Conservation (phyloP, 345 rosid genomes). For the Brassica carinata region DNA sequence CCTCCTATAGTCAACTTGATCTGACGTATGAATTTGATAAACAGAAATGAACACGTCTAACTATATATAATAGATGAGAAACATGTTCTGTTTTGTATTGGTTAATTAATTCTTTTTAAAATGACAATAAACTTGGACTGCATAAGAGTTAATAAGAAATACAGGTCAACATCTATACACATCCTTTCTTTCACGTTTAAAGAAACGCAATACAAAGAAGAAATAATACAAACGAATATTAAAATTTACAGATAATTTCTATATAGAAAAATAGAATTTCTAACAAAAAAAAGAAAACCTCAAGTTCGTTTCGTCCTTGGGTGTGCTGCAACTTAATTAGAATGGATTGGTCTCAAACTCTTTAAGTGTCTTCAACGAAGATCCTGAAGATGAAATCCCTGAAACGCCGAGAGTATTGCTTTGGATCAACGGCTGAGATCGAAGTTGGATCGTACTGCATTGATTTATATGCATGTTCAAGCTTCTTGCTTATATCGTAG, state of each 20-base stretch:
- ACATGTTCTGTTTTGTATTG: too few relatives aligned
- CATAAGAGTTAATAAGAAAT: not conserved
- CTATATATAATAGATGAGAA: too few relatives aligned
- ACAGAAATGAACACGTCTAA: too few relatives aligned
- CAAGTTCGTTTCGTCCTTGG: slow-evolving; percentile 32
- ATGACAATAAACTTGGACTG: not conserved
- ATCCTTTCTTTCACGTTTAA: slow-evolving; percentile 29
- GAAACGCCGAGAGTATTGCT: slow-evolving; percentile 86
- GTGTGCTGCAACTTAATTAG: slow-evolving; percentile 23
- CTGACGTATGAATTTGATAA: too few relatives aligned
- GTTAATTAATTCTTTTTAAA: not conserved
- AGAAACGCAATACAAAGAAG: slow-evolving; percentile 18
- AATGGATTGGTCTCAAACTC: not conserved
- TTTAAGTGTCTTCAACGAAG: slow-evolving; percentile 74
- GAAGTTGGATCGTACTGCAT: slow-evolving; percentile 96
- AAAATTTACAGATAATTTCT: slow-evolving; percentile 36
- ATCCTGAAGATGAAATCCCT: slow-evolving; percentile 82
- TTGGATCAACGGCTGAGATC: slow-evolving; percentile 98
- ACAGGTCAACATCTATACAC: slow-evolving; percentile 37
- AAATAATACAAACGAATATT: not conserved
- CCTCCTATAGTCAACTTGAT: too few relatives aligned
- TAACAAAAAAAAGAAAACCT: slow-evolving; percentile 30
- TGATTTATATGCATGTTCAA: slow-evolving; percentile 97
- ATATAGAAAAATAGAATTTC: slow-evolving; percentile 20
- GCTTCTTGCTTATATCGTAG: slow-evolving; percentile 98